phyloP scores from a whole-genome alignment of 306 rosid species.

The Inga leiocalycina region DNA sequence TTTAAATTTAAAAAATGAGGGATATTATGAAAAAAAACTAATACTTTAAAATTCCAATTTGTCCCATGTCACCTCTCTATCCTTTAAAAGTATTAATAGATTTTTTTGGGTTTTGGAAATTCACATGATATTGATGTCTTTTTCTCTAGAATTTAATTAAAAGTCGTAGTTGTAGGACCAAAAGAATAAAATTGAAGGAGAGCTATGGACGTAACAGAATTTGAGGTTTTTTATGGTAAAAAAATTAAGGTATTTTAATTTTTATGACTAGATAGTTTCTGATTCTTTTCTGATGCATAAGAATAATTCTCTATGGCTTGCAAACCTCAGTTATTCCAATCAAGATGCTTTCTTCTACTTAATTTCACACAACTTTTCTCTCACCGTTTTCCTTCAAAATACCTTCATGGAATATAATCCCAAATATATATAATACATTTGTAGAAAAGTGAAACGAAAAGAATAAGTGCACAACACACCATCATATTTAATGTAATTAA shows the following conservation, averaged over 20 bases:
- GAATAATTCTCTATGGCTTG: not conserved
- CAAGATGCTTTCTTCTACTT: not conserved
- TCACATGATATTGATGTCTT: no score
- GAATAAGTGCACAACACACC: not conserved
- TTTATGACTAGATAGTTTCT: not conserved
- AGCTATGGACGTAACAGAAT: conserved; percentile 9
- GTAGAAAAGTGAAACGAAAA: not conserved
- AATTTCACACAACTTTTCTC: conserved; percentile 13
- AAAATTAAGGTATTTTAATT: no score
- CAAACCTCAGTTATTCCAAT: not conserved
- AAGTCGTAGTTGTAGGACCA: conserved; percentile 28
- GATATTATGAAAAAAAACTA: no score
- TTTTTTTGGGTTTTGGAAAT: no score
- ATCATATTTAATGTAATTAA: not conserved
- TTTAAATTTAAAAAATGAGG: no score
- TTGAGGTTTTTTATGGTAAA: not conserved
- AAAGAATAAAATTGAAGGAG: conserved; percentile 6
- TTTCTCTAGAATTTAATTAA: not conserved
- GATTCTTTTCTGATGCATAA: conserved; percentile 1
- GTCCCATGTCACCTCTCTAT: no score
- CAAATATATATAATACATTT: not conserved
- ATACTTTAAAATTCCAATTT: no score
- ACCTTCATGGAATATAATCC: not conserved
- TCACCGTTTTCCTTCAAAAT: conserved; percentile 11
- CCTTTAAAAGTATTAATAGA: no score